Conservation (phyloP, 148 eudicot species). For the Rhododendron simsii region DNA sequence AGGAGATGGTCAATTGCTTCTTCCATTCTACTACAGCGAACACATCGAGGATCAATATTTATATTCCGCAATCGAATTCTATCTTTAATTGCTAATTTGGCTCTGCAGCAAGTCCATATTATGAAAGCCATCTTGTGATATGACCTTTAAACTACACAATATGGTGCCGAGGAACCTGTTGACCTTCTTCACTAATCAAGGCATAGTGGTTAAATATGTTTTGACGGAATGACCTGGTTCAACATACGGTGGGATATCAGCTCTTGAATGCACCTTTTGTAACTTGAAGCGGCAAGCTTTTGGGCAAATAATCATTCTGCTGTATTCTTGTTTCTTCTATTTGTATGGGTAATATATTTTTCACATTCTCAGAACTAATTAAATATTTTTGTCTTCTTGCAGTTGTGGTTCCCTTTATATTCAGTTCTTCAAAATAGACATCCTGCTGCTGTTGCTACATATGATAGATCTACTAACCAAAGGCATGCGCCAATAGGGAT, state of each 20-base stretch:
- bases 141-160: no score
- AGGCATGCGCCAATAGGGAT: constrained; percentile 42
- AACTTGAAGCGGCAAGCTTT: neutral
- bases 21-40: no score
- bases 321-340: neutral
- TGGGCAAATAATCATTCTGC: neutral
- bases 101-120: no score
- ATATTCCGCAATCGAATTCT: no score
- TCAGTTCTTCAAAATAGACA: constrained; percentile 56
- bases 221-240: neutral
- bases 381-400: constrained; percentile 18
- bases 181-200: no score
- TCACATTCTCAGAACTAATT: neutral
- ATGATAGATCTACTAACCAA: constrained; percentile 47
- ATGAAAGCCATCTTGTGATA: no score
- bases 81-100: no score
- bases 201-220: no score
- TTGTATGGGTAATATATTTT: neutral
- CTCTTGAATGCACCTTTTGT: neutral
- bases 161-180: no score
- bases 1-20: no score
- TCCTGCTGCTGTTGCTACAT: constrained; percentile 37
- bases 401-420: constrained; percentile 96
- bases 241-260: neutral
- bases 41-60: no score